phyloP scores from a whole-genome alignment of 129 eudicot genomes.

The Flaveria trinervia region DNA sequence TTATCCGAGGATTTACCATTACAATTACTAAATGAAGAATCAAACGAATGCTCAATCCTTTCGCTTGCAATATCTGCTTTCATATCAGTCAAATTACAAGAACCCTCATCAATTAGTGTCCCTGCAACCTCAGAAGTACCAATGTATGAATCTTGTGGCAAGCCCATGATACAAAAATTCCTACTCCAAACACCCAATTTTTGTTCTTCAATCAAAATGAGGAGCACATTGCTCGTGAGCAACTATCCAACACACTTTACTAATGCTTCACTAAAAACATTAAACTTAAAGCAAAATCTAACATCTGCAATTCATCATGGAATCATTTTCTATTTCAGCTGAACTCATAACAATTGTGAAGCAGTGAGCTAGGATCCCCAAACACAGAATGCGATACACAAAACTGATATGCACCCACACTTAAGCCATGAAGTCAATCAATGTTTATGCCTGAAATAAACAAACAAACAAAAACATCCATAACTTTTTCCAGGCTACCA shows the following conservation, averaged over 20 bases:
- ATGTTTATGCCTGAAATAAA: conserved; percentile 32
- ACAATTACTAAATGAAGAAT: conserved; percentile 40
- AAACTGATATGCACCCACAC: not conserved
- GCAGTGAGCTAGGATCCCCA: not conserved
- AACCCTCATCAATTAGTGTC: conserved; percentile 31
- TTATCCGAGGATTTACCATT: conserved; percentile 30
- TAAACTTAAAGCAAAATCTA: conserved; percentile 25
- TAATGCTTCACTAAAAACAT: conserved; percentile 16
- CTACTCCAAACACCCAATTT: conserved; percentile 11
- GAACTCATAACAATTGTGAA: no score
- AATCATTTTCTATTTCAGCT: not conserved
- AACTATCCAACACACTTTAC: conserved; percentile 6
- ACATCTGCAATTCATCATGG: conserved; percentile 15
- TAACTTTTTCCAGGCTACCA: conserved; percentile 11
- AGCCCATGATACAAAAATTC: conserved; percentile 49
- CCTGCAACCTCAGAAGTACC: conserved; percentile 41
- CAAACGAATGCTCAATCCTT: conserved; percentile 29
- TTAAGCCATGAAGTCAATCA: conserved; percentile 15
- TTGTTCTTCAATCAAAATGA: conserved; percentile 28
- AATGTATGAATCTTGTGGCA: conserved; percentile 61
- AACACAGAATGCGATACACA: no score
- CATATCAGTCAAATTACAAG: conserved; percentile 40
- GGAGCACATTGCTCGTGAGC: conserved; percentile 14
- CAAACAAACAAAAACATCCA: not conserved
- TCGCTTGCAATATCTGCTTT: conserved; percentile 28